Percentiles rank a stretch among this genome's conserved stretches.
Evolutionary conservation across 805 yeast genomes (phyloP).

Genomic region (Kodamaea kaohsiungensis): DNA sequence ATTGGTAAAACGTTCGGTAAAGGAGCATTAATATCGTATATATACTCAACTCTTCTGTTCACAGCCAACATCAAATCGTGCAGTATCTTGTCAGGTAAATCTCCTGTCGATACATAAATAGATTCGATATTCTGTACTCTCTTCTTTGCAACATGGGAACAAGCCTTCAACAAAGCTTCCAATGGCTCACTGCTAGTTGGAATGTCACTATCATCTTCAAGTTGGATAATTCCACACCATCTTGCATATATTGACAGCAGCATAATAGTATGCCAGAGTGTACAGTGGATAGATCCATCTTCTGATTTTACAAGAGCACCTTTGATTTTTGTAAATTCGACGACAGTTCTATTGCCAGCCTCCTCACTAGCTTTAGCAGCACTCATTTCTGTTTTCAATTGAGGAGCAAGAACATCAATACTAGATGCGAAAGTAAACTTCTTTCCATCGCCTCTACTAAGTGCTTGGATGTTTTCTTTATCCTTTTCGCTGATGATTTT

Average conservation of each 20-base stretch:
- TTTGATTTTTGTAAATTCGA: neutral
- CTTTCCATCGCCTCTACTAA: neutral
- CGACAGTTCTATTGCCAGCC: neutral
- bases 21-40: neutral
- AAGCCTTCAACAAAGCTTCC: conserved; percentile 1
- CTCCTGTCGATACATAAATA: neutral
- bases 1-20: conserved; percentile 29
- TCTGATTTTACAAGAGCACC: conserved; percentile 4
- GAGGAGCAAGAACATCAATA: neutral
- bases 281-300: conserved; percentile 2
- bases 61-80: neutral
- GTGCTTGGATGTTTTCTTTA: neutral
- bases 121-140: neutral
- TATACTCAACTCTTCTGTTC: neutral
- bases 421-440: neutral
- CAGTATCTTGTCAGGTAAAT: neutral
- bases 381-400: neutral
- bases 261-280: conserved; percentile 5
- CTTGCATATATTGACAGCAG: conserved; percentile 2
- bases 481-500: neutral
- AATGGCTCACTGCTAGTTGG: neutral
- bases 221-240: neutral
- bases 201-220: neutral
- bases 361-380: neutral
- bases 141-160: neutral